Percentiles rank a stretch among this genome's conserved stretches.
Evolutionary conservation across 1,284 basidiomycete species (phyloP).

Genomic region (Leccinum subrobustum): DNA sequence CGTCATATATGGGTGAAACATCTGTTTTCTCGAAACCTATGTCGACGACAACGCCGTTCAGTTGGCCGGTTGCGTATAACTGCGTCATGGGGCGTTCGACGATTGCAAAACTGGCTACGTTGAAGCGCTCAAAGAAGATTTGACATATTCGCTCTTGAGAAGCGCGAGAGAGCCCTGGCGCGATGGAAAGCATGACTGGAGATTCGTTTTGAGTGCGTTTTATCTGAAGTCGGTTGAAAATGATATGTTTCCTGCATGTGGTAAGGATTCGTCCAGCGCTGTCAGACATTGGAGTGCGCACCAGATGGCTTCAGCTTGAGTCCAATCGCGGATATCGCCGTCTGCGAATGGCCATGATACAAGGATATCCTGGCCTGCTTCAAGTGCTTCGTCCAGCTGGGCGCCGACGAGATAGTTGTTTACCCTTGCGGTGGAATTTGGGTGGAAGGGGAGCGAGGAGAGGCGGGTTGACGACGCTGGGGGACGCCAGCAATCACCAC

Average conservation of each 20-base stretch:
- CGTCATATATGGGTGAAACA: constrained; percentile 81
- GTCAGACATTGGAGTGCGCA: constrained; percentile 34
- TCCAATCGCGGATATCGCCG: constrained; percentile 78
- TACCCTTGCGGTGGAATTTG: constrained; percentile 46
- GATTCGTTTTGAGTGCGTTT: constrained; percentile 87
- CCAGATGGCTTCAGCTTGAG: constrained; percentile 92
- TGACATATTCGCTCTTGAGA: constrained; percentile 78
- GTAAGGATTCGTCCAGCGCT: constrained; percentile 4
- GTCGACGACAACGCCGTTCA: constrained; percentile 84
- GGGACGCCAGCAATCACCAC: constrained; percentile 34
- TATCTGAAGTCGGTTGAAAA: constrained; percentile 76
- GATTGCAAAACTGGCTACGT: constrained; percentile 82
- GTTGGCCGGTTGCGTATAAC: constrained; percentile 77
- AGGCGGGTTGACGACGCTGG: constrained; percentile 46
- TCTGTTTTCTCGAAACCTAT: constrained; percentile 78
- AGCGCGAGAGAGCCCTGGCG: constrained; percentile 68
- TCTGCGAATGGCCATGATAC: constrained; percentile 86
- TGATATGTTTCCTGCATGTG: constrained; percentile 74
- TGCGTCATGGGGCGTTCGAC: constrained; percentile 85
- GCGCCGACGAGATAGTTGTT: constrained; percentile 86
- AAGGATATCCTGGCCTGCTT: constrained; percentile 67
- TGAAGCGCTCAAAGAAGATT: constrained; percentile 95
- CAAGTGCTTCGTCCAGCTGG: constrained; percentile 77
- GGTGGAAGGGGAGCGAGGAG: constrained; percentile 45
- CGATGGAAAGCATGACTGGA: constrained; percentile 76